A percentile compares a stretch with the other conserved stretches of the same genome.
Evolutionary conservation across 2,329 filamentous ascomycete genomes (phyloP).

Genomic region (Paecilomyces sp.): DNA sequence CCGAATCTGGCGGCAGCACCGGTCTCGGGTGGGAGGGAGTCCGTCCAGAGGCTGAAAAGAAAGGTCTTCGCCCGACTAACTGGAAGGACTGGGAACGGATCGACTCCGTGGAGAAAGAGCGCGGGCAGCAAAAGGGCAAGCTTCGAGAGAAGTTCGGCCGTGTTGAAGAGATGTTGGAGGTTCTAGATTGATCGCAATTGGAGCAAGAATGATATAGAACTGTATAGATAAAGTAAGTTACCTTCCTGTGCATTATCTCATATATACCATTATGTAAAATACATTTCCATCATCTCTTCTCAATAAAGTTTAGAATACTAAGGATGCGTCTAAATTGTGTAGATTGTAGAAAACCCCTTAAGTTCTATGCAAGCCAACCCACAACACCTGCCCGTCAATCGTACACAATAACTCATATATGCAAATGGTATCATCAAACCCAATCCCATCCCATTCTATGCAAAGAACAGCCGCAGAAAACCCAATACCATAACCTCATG

Average conservation of each 20-base stretch:
- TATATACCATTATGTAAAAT: neutral
- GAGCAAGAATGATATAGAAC: neutral
- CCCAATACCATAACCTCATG: no score
- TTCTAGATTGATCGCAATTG: constrained; percentile 8
- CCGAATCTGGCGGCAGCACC: constrained; percentile 28
- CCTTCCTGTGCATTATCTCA: neutral
- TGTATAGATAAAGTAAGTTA: neutral
- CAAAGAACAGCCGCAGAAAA: no score
- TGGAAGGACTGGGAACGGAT: constrained; percentile 88
- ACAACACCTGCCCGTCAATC: no score
- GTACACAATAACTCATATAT: no score
- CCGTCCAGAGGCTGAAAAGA: constrained; percentile 49
- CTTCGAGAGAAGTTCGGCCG: constrained; percentile 61
- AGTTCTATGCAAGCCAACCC: no score
- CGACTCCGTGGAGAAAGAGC: constrained; percentile 65
- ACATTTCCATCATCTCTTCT: neutral
- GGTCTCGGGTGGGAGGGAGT: constrained; percentile 71
- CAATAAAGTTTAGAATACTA: neutral
- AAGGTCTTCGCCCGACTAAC: constrained; percentile 56
- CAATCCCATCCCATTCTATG: no score
- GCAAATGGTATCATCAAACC: no score
- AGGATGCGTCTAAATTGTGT: neutral
- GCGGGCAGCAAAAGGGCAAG: constrained; percentile 63
- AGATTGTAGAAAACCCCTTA: no score
- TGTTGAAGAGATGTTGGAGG: constrained; percentile 52